A percentile compares a stretch with the other conserved stretches of the same genome.
phyloP scores from a whole-genome alignment of 495 filamentous ascomycete genomes.

The Glutinoglossum americanum region DNA sequence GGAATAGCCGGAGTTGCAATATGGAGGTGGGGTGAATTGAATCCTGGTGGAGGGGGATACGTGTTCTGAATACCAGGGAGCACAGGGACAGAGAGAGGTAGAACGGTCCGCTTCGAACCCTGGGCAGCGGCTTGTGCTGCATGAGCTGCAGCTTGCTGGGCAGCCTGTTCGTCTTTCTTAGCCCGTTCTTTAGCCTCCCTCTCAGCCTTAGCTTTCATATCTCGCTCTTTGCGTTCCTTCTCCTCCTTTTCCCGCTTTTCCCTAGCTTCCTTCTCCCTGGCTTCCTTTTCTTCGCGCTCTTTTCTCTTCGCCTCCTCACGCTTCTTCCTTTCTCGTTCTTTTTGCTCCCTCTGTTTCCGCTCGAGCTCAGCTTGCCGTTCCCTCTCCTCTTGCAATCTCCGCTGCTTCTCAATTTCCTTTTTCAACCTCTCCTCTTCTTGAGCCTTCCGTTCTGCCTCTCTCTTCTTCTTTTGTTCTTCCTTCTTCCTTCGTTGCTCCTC shows the following conservation, averaged over 20 bases:
- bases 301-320: constrained; percentile 38
- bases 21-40: constrained; percentile 57
- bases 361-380: constrained; percentile 60
- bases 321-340: constrained; percentile 48
- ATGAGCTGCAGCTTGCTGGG: constrained; percentile 19
- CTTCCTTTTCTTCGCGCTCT: constrained; percentile 58
- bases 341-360: constrained; percentile 50
- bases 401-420: constrained; percentile 61
- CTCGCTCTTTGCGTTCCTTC: constrained; percentile 37
- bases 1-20: constrained; percentile 63
- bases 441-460: constrained; percentile 76
- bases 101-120: constrained; percentile 27
- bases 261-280: constrained; percentile 33
- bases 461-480: constrained; percentile 81
- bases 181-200: constrained; percentile 27
- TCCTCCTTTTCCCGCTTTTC: constrained; percentile 31
- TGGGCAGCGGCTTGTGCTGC: constrained; percentile 19
- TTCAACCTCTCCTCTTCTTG: constrained; percentile 67
- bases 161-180: constrained; percentile 24
- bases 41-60: constrained; percentile 20
- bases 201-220: constrained; percentile 29
- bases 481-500: constrained; percentile 61
- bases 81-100: constrained; percentile 26
- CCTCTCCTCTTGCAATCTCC: constrained; percentile 57
- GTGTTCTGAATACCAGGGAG: constrained; percentile 31